These are phyloP conservation scores for Curvularia sp. DNA, from an alignment of 2,329 filamentous ascomycete species.

Conservation along the genomic window DNA sequence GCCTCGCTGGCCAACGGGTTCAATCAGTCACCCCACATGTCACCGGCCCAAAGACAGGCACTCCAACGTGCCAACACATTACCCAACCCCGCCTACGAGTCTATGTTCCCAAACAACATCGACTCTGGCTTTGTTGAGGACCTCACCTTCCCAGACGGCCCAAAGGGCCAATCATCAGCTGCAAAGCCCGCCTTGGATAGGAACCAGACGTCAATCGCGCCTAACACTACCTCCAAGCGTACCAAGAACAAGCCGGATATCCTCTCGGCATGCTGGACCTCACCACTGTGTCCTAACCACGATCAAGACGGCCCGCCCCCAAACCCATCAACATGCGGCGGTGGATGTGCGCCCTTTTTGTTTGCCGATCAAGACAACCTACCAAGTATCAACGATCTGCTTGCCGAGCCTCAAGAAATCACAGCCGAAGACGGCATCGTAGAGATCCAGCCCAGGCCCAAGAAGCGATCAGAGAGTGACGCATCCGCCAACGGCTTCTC, in stretches of 20 bases:
- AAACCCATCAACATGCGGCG: conserved; percentile 51
- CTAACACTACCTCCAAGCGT: conserved; percentile 38
- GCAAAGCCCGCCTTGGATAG: conserved; percentile 26
- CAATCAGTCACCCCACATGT: conserved; percentile 38
- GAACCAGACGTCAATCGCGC: conserved; percentile 22
- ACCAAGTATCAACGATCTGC: conserved; percentile 39
- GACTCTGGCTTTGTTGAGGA: conserved; percentile 48
- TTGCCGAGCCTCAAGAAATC: conserved; percentile 41
- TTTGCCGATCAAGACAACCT: conserved; percentile 47
- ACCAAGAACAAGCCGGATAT: conserved; percentile 48
- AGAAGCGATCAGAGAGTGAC: conserved; percentile 49
- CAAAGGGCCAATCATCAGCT: conserved; percentile 30
- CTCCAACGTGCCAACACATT: conserved; percentile 42
- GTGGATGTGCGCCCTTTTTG: conserved; percentile 51
- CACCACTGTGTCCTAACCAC: conserved; percentile 52
- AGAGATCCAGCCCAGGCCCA: conserved; percentile 45
- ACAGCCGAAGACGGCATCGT: conserved; percentile 47
- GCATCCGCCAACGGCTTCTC: conserved; percentile 38
- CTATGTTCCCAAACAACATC: conserved; percentile 47
- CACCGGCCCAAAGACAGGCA: conserved; percentile 31
- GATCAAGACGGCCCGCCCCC: conserved; percentile 48
- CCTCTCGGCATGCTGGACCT: conserved; percentile 52
- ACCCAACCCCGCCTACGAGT: conserved; percentile 46
- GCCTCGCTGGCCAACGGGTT: conserved; percentile 29
- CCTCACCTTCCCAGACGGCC: conserved; percentile 48